Evolutionary conservation across 2,329 filamentous ascomycete genomes (phyloP).

Genomic region (Rugonectria rugulosa): DNA sequence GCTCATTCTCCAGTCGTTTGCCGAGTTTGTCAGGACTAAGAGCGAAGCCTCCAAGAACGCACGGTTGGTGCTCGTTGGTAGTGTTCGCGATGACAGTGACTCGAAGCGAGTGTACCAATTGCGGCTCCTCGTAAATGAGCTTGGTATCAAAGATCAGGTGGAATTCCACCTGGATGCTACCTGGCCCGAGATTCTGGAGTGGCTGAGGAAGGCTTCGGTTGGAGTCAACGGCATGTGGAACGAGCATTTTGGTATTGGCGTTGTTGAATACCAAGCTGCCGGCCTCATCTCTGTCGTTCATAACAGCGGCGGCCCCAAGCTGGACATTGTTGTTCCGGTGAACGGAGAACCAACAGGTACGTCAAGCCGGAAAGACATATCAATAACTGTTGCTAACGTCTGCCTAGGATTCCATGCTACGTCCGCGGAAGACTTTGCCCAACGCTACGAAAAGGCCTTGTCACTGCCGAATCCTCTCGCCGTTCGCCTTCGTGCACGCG

Average conservation of each 20-base stretch:
- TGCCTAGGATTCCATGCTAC: slow-evolving; percentile 81
- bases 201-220: slow-evolving; percentile 78
- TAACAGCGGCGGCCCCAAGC: slow-evolving; percentile 88
- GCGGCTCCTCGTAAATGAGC: slow-evolving; percentile 83
- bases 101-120: slow-evolving; percentile 87
- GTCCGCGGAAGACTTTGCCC: slow-evolving; percentile 79
- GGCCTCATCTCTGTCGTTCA: slow-evolving; percentile 94
- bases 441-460: slow-evolving; percentile 80
- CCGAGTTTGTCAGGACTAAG: slow-evolving; percentile 70
- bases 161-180: slow-evolving; percentile 89
- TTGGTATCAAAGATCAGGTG: slow-evolving; percentile 83
- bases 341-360: slow-evolving; percentile 80
- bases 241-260: slow-evolving; percentile 97
- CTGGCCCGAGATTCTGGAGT: slow-evolving; percentile 86
- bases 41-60: slow-evolving; percentile 61
- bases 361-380: slow-evolving; percentile 34
- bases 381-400: slow-evolving; percentile 1
- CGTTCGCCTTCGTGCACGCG: slow-evolving; percentile 77
- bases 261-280: slow-evolving; percentile 97
- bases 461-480: slow-evolving; percentile 74
- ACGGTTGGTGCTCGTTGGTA: slow-evolving; percentile 85
- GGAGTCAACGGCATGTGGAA: slow-evolving; percentile 99
- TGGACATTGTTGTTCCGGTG: slow-evolving; percentile 87
- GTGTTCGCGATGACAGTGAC: slow-evolving; percentile 85
- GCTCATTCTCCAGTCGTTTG: slow-evolving; percentile 85